A percentile compares a stretch with the other conserved stretches of the same genome.
Conservation (phyloP, 2,329 filamentous ascomycete species). For the Hymenoscyphus scutula region DNA sequence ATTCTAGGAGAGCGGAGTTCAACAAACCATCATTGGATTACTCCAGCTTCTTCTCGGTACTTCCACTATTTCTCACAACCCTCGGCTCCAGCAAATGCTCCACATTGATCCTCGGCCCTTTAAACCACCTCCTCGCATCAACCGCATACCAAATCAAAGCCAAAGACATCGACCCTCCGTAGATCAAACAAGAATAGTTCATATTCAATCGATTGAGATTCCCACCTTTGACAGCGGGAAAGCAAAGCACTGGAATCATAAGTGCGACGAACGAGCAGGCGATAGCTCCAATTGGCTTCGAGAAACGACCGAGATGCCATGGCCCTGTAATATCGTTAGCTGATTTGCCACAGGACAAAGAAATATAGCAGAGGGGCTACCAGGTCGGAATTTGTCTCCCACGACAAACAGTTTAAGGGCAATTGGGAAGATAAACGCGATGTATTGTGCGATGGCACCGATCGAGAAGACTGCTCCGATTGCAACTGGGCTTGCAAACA, state of each 20-base stretch:
- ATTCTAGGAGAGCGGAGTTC: no score
- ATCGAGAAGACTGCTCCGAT: slow-evolving; percentile 70
- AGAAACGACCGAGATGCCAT: slow-evolving; percentile 64
- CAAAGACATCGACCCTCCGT: slow-evolving; percentile 60
- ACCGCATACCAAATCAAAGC: slow-evolving; percentile 62
- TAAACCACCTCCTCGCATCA: slow-evolving; percentile 66
- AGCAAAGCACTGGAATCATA: slow-evolving; percentile 67
- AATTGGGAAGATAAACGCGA: slow-evolving; percentile 58
- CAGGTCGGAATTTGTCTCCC: slow-evolving; percentile 60
- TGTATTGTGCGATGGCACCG: slow-evolving; percentile 65
- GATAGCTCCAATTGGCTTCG: slow-evolving; percentile 53
- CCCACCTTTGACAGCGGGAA: slow-evolving; percentile 56
- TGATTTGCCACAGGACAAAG: not conserved
- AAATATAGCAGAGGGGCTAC: slow-evolving; percentile 31
- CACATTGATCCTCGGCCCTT: slow-evolving; percentile 66
- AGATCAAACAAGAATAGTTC: slow-evolving; percentile 70
- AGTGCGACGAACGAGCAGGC: slow-evolving; percentile 60
- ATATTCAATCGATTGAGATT: slow-evolving; percentile 52
- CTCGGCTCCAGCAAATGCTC: slow-evolving; percentile 33
- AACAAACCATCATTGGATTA: not conserved
- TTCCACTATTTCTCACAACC: not conserved
- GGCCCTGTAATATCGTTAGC: slow-evolving; percentile 40
- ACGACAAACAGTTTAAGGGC: slow-evolving; percentile 59
- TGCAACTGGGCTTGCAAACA: slow-evolving; percentile 61
- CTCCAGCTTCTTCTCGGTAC: not conserved